Evolutionary conservation across 1,284 basidiomycete species (phyloP), one percentile per base, ranked within the genome.

Genomic region (Sporisorium graminicola): DNA sequence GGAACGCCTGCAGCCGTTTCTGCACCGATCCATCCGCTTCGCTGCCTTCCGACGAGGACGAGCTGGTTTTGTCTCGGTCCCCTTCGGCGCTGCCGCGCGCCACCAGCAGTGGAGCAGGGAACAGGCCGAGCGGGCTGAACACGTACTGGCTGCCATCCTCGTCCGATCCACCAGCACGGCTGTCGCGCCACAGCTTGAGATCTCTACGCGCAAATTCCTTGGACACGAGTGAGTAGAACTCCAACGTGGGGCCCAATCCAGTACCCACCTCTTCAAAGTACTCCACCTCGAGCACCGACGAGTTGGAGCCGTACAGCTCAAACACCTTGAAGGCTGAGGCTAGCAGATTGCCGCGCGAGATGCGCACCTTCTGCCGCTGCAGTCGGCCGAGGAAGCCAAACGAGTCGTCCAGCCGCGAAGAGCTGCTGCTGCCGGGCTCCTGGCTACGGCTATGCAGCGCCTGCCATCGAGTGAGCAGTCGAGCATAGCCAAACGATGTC

Each of bases 251-350:
- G 3, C 97, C 97, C 13, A 99, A 88, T 31, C 97, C 97, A 3
- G 97, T 99, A 24, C 97, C 97, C 55, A 98, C 96, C 88, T 99
- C 97, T 84, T 98, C 95, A 85, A 98, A 98, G 88, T 98, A 99
- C 86, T 99, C 95, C 58, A 99, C 94, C 86, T 99, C 96, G 22
- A 99, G 89, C 49, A 98, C 91, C 0, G 94, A 94, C 7, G 92
- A 93, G 13, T 93, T 94, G 0, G 87, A 87, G 8, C 95, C 96
- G 82, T 98, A 99, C 26, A 99, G 89, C 87, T 99, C 96, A 79
- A 99, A 95, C 2, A 98, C 96, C 86, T 98, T 98, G 83, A 96
- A 92, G 1, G 94, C 95, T n/a, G 94, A 97, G 84, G 98, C 95
- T 26, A 99, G 89, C 42, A 99, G 91, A 80, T 96, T 94, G 78